Evolutionary conservation across 1,284 basidiomycete genomes (phyloP).

Genomic region (Pascua guehoae): DNA sequence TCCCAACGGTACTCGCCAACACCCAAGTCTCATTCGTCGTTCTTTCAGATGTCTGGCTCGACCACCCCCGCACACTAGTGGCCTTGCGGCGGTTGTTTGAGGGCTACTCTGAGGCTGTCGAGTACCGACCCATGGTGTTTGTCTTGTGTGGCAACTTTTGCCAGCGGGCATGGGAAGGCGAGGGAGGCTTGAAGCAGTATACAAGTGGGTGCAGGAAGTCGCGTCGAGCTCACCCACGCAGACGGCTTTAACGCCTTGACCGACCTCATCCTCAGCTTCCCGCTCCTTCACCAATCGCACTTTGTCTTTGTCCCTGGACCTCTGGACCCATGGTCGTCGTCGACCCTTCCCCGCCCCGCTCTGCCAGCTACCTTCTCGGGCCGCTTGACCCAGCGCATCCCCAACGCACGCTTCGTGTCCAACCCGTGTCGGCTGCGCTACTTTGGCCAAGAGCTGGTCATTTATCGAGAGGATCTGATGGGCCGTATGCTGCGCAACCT

Average conservation of each 20-base stretch:
- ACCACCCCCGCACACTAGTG: slow-evolving; percentile 74
- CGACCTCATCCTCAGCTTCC: slow-evolving; percentile 77
- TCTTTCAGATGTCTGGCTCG: slow-evolving; percentile 75
- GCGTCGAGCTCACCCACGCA: slow-evolving; percentile 37
- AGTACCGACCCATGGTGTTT: slow-evolving; percentile 78
- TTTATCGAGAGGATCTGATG: slow-evolving; percentile 93
- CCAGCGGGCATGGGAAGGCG: slow-evolving; percentile 73
- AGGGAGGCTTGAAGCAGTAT: slow-evolving; percentile 73
- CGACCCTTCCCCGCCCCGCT: slow-evolving; percentile 72
- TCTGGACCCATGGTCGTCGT: slow-evolving; percentile 73
- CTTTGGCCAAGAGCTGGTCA: slow-evolving; percentile 91
- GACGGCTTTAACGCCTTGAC: slow-evolving; percentile 82
- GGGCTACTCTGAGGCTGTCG: slow-evolving; percentile 79
- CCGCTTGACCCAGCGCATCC: slow-evolving; percentile 66
- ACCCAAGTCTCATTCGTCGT: slow-evolving; percentile 83
- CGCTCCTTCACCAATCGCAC: slow-evolving; percentile 74
- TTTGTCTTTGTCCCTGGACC: slow-evolving; percentile 95
- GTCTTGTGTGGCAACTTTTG: slow-evolving; percentile 95
- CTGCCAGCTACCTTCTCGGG: slow-evolving; percentile 70
- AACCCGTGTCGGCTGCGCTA: slow-evolving; percentile 95
- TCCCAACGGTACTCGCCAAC: slow-evolving; percentile 43
- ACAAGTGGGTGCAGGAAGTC: slow-evolving; percentile 58
- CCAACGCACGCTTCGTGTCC: slow-evolving; percentile 74
- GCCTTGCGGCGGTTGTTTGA: slow-evolving; percentile 83
- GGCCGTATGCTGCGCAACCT: slow-evolving; percentile 87